A percentile compares a stretch with the other conserved stretches of the same genome.
Evolutionary conservation across 2,329 filamentous ascomycete genomes (phyloP).

Genomic region (Remersonia thermophila): DNA sequence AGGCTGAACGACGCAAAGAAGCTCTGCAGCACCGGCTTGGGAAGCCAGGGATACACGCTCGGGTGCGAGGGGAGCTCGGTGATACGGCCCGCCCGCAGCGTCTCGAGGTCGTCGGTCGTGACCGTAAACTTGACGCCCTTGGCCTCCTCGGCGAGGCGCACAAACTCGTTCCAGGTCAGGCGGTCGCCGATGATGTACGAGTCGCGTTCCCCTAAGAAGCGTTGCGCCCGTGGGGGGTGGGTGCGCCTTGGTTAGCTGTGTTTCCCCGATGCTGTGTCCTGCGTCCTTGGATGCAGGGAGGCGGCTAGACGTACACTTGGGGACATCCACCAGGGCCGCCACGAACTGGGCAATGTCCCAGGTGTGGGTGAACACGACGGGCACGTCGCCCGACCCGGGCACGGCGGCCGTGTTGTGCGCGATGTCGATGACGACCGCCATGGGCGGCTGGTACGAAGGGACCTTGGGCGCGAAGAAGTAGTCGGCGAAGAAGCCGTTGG

Average conservation of each 20-base stretch:
- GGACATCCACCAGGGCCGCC: conserved; percentile 27
- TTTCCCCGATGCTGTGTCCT: no score
- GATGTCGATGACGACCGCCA: conserved; percentile 32
- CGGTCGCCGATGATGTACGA: conserved; percentile 27
- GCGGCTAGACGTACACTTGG: no score
- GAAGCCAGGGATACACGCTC: conserved; percentile 16
- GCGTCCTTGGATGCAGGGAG: no score
- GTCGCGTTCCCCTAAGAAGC: conserved; percentile 4
- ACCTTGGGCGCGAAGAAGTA: conserved; percentile 29
- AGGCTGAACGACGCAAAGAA: conserved; percentile 15
- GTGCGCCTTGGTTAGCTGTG: no score
- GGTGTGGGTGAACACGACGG: conserved; percentile 35
- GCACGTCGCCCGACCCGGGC: conserved; percentile 34
- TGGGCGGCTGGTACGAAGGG: conserved; percentile 26
- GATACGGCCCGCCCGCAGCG: conserved; percentile 22
- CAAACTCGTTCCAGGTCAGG: conserved; percentile 31
- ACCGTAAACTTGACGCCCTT: conserved; percentile 27
- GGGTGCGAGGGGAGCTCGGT: conserved; percentile 23
- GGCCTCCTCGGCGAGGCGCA: conserved; percentile 29
- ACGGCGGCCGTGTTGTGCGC: conserved; percentile 32
- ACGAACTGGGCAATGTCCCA: conserved; percentile 36
- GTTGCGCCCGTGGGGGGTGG: no score
- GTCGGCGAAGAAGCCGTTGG: conserved; percentile 34
- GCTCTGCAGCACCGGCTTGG: conserved; percentile 16
- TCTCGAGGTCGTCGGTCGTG: conserved; percentile 21